Evolutionary conservation across 345 rosid species (phyloP), one percentile per base, ranked within the genome.

Genomic region (Trapa bicornis): DNA sequence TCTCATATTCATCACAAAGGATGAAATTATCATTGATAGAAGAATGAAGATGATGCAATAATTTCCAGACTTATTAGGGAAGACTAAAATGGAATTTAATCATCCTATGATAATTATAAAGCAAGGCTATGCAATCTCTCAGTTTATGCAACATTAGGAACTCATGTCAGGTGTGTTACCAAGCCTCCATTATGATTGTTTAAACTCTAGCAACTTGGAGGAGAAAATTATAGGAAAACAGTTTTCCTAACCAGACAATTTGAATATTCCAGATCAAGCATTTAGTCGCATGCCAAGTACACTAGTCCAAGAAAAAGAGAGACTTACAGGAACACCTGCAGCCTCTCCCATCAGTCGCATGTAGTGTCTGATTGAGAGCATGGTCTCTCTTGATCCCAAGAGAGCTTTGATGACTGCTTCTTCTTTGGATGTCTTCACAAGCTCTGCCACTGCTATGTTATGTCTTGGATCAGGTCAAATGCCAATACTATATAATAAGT

Each of bases 321-420:
- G 69, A 71, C 85, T 22, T 78, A 90, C 98, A 56, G 97, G 95
- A 65, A 93, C 82, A 68, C 84, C 84, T 48, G 95, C 97, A 73
- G 89, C 88, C 80, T 88, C 84, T 22, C 99, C 99, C 91, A 93
- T 87, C 67, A 67, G 85, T 67, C 84, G 85, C 96, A 90, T 86
- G 71, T 78, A 82, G 73, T 67, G 65, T 82, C 97, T 86, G 80
- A 94, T 86, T 68, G 72, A 74, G 66, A 86, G 79, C 93, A 94
- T 94, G 53, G 86, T 82, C 47, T 82, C 82, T 85, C 90, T 82
- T 70, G 97, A 89, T 68, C 79, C 87, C 68, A 87, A 58, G 72
- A 94, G 73, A 71, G 82, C 84, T 72, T 76, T 76, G 67, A 86
- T 76, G 72, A 94, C 74, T 33, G 79, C 86, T 73, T 81, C 88